Percentiles rank a stretch among this genome's conserved stretches.
phyloP scores from a whole-genome alignment of 2,329 filamentous ascomycete species.

The Penicillium olsonii region DNA sequence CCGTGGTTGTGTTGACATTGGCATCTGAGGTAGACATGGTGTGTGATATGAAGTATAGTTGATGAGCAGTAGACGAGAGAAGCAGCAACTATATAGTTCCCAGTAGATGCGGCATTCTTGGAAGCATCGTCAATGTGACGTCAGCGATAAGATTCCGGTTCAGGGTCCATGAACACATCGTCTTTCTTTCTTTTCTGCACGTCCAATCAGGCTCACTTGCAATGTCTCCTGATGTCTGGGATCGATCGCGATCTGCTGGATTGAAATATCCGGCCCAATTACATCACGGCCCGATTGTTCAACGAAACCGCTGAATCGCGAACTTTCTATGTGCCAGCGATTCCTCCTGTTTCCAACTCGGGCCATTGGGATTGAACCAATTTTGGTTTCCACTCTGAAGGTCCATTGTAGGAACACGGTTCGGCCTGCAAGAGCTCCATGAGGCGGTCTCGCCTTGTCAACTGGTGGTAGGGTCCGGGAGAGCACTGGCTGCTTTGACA shows the following conservation, averaged over 20 bases:
- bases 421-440: too few relatives aligned
- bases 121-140: constrained; percentile 28
- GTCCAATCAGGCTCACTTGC: neutral
- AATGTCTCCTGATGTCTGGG: neutral
- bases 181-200: neutral
- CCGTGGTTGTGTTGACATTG: constrained; percentile 60
- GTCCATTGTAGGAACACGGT: too few relatives aligned
- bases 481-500: neutral
- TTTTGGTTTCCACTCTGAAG: too few relatives aligned
- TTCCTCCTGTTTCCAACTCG: neutral
- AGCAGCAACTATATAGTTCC: constrained; percentile 4
- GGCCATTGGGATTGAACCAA: too few relatives aligned
- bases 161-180: constrained; percentile 1
- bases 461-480: too few relatives aligned
- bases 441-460: too few relatives aligned
- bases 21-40: constrained; percentile 27
- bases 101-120: constrained; percentile 3
- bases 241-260: neutral
- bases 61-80: neutral
- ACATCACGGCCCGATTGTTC: neutral
- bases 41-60: neutral
- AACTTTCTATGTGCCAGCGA: too few relatives aligned
- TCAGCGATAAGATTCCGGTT: constrained; percentile 25
- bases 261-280: neutral
- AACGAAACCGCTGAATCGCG: neutral